Percentiles rank a stretch among this genome's conserved stretches.
These are phyloP conservation scores for Gracilaria gracilis DNA, from an alignment of 23 red algal genomes.

Conservation along the genomic window DNA sequence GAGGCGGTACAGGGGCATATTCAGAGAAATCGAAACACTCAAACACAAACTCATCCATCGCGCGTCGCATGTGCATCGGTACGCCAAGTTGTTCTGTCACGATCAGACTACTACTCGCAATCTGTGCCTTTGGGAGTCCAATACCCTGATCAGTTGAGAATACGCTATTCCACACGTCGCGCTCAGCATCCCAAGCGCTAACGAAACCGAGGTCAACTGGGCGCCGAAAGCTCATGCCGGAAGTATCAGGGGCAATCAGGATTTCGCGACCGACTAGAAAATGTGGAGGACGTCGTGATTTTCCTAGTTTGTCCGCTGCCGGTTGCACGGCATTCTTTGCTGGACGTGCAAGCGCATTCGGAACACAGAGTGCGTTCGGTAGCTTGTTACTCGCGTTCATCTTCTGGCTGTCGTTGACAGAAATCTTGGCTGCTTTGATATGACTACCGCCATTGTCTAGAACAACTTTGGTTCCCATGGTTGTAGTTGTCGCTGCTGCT, in stretches of 20 bases:
- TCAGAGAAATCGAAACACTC: conserved; percentile 65
- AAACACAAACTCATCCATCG: conserved; percentile 77
- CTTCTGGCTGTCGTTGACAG: not conserved
- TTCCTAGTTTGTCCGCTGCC: conserved; percentile 21
- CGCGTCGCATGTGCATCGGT: conserved; percentile 54
- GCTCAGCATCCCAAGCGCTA: conserved; percentile 70
- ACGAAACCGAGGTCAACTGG: conserved; percentile 83
- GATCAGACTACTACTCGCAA: conserved; percentile 21
- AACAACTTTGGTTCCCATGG: conserved; percentile 33
- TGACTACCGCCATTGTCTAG: conserved; percentile 88
- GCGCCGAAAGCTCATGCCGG: conserved; percentile 71
- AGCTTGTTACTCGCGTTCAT: not conserved
- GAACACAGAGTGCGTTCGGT: conserved; percentile 30
- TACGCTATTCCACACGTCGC: conserved; percentile 78
- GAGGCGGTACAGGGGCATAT: conserved; percentile 47
- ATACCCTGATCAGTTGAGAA: conserved; percentile 66
- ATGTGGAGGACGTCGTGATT: conserved; percentile 54
- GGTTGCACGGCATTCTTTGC: conserved; percentile 46
- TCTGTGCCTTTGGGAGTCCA: conserved; percentile 16
- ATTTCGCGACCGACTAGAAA: conserved; percentile 61
- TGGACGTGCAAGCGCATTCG: conserved; percentile 61
- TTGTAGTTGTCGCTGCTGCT: not conserved
- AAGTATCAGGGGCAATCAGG: conserved; percentile 55
- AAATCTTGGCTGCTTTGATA: conserved; percentile 80
- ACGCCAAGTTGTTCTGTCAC: conserved; percentile 79